Percentiles rank a stretch among this genome's conserved stretches.
These are phyloP conservation scores for Nakazawaea holstii DNA, from an alignment of 805 yeast species.

Conservation along the genomic window DNA sequence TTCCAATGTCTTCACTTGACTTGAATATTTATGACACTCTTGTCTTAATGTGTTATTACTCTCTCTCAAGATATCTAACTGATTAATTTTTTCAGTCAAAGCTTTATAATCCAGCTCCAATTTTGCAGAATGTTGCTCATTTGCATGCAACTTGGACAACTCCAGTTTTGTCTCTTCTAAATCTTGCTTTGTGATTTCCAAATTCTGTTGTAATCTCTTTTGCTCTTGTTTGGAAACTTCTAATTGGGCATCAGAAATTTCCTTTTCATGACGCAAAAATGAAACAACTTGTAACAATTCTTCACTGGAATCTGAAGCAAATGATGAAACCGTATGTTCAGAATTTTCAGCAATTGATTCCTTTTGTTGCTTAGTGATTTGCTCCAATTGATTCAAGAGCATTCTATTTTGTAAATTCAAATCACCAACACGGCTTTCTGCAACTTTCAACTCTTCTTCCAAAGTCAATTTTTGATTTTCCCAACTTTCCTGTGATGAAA, in stretches of 20 bases:
- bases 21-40: slow-evolving; percentile 33
- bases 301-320: slow-evolving; percentile 16
- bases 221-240: slow-evolving; percentile 49
- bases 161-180: slow-evolving; percentile 48
- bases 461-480: slow-evolving; percentile 32
- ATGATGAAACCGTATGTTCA: slow-evolving; percentile 14
- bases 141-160: slow-evolving; percentile 25
- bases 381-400: slow-evolving; percentile 63
- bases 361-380: slow-evolving; percentile 17
- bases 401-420: slow-evolving; percentile 63
- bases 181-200: slow-evolving; percentile 42
- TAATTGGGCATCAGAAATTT: slow-evolving; percentile 56
- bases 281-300: slow-evolving; percentile 49
- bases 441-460: slow-evolving; percentile 42
- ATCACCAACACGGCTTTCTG: slow-evolving; percentile 45
- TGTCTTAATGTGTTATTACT: slow-evolving; percentile 60
- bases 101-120: slow-evolving; percentile 38
- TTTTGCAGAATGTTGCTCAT: slow-evolving; percentile 21
- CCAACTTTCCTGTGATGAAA: slow-evolving; percentile 38
- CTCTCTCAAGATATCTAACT: slow-evolving; percentile 59
- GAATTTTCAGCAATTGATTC: slow-evolving; percentile 2
- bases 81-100: slow-evolving; percentile 49
- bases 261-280: slow-evolving; percentile 71
- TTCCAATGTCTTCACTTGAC: slow-evolving; percentile 34
- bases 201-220: slow-evolving; percentile 43